Evolutionary conservation across 805 yeast genomes (phyloP), one percentile per base, ranked within the genome.

Genomic region (Kodamaea hsintzibuensis): DNA sequence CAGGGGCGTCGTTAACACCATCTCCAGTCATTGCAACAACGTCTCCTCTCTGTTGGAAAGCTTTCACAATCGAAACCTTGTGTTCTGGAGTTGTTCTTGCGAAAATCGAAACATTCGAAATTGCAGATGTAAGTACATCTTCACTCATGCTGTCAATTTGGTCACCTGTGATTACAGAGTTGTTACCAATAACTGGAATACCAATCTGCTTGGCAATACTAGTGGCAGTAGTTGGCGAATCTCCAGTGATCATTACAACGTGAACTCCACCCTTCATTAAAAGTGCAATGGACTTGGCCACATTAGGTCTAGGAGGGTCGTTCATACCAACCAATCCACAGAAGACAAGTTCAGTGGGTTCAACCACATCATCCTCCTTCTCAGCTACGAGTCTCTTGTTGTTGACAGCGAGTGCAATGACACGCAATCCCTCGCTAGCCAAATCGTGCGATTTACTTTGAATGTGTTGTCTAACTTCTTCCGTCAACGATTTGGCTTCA

Each of bases 11-110:
- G 69, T 92, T 92, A 12, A 93, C 97, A 73, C 98, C 98, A 72
- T 92, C 98, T 62, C 99, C 99, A n/a, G 98, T 92, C 97, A 93
- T 92, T 19, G 98, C 99, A 50, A 93, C 98, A 57, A 93, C 85
- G 69, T 93, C 96, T 50, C 97, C 97, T 67, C 96, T 82, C 68
- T 83, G 82, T 69, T 92, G 96, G 58, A 92, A 78, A 0, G 97
- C 97, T 64, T 88, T 84, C 35, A 92, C 96, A 70, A 92, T 92
- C 56, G 88, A 81, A 57, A 92, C 86, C 67, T 92, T 92, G 71
- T 92, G 97, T 67, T 91, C 96, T 0, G 98, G 98, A 1, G 97
- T 87, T 7, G 97, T 91, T 76, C 98, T 84, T 5, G 98, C 97
- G 78, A 92, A 91, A 3, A 91, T 89, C 30, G 93, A 85, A 35